Evolutionary conservation across 176 grass and related monocot species (phyloP).

Genomic region (Phragmites australis): DNA sequence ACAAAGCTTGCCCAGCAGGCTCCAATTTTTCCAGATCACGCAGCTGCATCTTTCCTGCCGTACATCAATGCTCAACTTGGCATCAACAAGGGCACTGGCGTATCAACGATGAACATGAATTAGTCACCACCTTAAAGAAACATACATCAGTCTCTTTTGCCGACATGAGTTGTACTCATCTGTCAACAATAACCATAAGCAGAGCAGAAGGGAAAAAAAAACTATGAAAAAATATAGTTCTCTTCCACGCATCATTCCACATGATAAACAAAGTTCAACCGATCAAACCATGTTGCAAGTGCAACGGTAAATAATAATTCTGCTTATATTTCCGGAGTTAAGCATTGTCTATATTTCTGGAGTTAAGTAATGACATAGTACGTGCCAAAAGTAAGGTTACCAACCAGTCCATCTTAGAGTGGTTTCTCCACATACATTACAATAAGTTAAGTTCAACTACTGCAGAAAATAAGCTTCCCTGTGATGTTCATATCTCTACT

Average conservation of each 20-base stretch:
- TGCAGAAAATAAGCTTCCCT: neutral
- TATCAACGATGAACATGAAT: neutral
- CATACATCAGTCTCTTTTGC: neutral
- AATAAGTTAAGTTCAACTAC: conserved; percentile 7
- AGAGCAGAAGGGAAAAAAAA: neutral
- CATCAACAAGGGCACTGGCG: neutral
- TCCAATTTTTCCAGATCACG: neutral
- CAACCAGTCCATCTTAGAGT: neutral
- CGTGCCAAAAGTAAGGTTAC: neutral
- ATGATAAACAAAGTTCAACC: neutral
- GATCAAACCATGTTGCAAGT: neutral
- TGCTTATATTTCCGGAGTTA: neutral
- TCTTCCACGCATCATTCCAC: neutral
- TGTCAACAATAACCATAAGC: neutral
- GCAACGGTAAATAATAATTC: neutral
- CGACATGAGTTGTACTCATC: neutral
- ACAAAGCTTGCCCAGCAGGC: neutral
- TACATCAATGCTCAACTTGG: neutral
- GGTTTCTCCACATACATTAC: conserved; percentile 8
- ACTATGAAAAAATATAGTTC: neutral
- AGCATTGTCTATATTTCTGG: neutral
- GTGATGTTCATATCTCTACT: conserved; percentile 12
- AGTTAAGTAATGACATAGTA: neutral
- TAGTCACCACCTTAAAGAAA: neutral
- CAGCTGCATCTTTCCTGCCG: neutral